A percentile compares a stretch with the other conserved stretches of the same genome.
These are phyloP conservation scores for Phytophthora pistaciae DNA, from an alignment of 352 stramenopile genomes.

Conservation along the genomic window DNA sequence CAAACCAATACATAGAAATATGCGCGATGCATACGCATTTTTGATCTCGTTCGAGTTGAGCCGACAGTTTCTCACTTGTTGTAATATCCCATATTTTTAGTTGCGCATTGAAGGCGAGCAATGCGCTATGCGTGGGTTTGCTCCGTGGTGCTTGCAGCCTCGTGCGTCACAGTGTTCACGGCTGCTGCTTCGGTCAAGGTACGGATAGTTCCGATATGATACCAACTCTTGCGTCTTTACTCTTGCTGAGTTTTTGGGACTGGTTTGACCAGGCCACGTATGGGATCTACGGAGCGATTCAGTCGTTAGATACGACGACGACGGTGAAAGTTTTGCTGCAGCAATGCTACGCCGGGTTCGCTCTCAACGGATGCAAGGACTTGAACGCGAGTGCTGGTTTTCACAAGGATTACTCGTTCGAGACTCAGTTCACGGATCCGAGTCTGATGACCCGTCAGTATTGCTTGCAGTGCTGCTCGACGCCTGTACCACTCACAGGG, in stretches of 20 bases:
- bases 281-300: constrained; percentile 68
- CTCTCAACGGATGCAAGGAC: constrained; percentile 66
- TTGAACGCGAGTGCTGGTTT: constrained; percentile 51
- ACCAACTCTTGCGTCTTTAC: not conserved
- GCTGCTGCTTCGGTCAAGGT: constrained; percentile 22
- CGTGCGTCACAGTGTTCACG: not conserved
- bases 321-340: constrained; percentile 47
- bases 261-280: constrained; percentile 49
- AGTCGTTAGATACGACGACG: constrained; percentile 51
- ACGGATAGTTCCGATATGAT: not conserved
- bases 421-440: constrained; percentile 65
- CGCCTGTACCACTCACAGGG: constrained; percentile 58
- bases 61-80: constrained; percentile 25
- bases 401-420: constrained; percentile 63
- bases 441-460: constrained; percentile 50
- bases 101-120: not conserved
- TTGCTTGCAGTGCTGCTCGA: constrained; percentile 81
- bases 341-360: constrained; percentile 72
- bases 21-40: constrained; percentile 29
- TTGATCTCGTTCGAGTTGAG: constrained; percentile 9
- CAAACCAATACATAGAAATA: constrained; percentile 42
- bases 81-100: constrained; percentile 34
- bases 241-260: not conserved
- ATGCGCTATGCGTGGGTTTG: constrained; percentile 15
- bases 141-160: constrained; percentile 14